Evolutionary conservation across 345 rosid species (phyloP), one percentile per base, ranked within the genome.

Genomic region (Trapa bicornis): DNA sequence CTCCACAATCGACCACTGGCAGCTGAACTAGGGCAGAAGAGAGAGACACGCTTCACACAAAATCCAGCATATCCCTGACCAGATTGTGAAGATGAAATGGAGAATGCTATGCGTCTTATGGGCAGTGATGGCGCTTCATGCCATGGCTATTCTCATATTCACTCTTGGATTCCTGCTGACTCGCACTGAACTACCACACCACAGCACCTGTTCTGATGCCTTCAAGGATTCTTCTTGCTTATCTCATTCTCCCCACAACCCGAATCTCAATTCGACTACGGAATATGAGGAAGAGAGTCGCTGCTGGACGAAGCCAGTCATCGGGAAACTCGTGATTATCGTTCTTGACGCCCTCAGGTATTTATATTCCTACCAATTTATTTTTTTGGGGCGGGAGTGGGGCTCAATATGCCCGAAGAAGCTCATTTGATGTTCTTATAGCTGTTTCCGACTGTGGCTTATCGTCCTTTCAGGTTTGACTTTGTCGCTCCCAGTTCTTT

Each of bases 291-390:
- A 11, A 35, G 50, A 47, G 62, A 58, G 54, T n/a, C 65, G 8
- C 32, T 85, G 89, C 68, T 94, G 96, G 96, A 88, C 87, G 54
- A 83, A 75, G 67, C 91, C 96, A 17, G 80, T 79, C 53, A 82
- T 89, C 15, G 88, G 84, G 71, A 91, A 89, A 33, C 75, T 94
- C 48, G 62, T 91, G 69, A 82, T 94, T 69, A 73, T 93, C 32
- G 86, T 93, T 58, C 87, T 93, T 41, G 97, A 91, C 47, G 99
- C 99, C 64, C 84, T 94, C 78, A 82, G 94, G 90, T 82, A 16
- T 53, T 39, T 1, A 2, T 14, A 42, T 4, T 29, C n/a, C 33
- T 45, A 1, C 36, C 29, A 22, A 22, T 22, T 22, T 22, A 22
- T 22, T 22, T 22, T 22, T 22, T 22, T 22, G 29, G 29, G 29